phyloP scores from a whole-genome alignment of 2,329 filamentous ascomycete species.

The Fusarium pilosicola region DNA sequence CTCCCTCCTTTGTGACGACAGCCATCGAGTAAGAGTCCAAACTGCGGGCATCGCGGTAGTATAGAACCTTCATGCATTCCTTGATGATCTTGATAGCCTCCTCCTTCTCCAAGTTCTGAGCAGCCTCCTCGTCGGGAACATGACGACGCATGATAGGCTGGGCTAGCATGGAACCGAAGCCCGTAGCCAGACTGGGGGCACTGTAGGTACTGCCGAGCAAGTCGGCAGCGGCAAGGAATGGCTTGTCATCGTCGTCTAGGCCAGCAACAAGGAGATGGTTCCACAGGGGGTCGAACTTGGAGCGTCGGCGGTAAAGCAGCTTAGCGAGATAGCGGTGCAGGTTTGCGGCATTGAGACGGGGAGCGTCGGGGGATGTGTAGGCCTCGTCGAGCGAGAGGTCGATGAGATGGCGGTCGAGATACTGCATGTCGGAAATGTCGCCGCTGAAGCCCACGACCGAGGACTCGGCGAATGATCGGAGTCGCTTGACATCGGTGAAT shows the following conservation, averaged over 20 bases:
- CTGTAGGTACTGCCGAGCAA: constrained; percentile 92
- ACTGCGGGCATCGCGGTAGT: constrained; percentile 95
- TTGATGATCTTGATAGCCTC: constrained; percentile 82
- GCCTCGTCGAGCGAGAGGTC: constrained; percentile 89
- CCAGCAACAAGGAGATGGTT: constrained; percentile 94
- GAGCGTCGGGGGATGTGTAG: constrained; percentile 66
- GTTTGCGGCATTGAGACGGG: constrained; percentile 84
- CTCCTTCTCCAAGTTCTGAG: constrained; percentile 77
- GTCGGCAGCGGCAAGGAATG: constrained; percentile 92
- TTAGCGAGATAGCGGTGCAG: constrained; percentile 97
- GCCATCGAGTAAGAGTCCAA: constrained; percentile 92
- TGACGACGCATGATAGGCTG: constrained; percentile 88
- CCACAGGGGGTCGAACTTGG: constrained; percentile 97
- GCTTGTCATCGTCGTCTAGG: constrained; percentile 79
- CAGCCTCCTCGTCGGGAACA: constrained; percentile 84
- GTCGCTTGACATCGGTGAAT: constrained; percentile 96
- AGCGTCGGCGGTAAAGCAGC: constrained; percentile 93
- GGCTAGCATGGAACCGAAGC: constrained; percentile 91
- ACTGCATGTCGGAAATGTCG: constrained; percentile 99
- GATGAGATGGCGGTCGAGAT: constrained; percentile 89
- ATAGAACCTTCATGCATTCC: constrained; percentile 98
- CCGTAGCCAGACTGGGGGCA: constrained; percentile 88
- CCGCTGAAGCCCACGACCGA: constrained; percentile 93
- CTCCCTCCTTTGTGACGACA: constrained; percentile 86
- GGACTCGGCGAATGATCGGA: constrained; percentile 85